Evolutionary conservation across 495 filamentous ascomycete genomes (phyloP).

Genomic region (Cercophora sp.): DNA sequence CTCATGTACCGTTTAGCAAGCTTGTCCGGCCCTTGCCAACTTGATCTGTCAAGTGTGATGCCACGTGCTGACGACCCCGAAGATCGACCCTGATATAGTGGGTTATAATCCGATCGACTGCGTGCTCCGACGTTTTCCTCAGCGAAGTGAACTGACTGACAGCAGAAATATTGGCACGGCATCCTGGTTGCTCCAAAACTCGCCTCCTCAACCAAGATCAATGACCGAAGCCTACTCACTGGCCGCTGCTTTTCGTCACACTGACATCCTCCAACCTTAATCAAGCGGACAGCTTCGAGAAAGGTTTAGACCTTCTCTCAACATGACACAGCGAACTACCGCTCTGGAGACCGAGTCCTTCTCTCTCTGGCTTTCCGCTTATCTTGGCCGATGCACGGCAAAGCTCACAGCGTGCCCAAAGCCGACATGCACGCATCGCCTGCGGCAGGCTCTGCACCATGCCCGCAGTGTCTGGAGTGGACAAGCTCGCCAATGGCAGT

Average conservation of each 20-base stretch:
- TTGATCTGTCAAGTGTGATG: background rate
- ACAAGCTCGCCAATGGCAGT: conserved; percentile 14
- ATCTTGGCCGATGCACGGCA: background rate
- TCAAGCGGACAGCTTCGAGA: background rate
- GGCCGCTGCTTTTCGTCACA: conserved; percentile 1
- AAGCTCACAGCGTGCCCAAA: background rate
- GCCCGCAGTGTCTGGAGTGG: conserved; percentile 8
- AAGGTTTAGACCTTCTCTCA: background rate
- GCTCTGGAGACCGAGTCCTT: background rate
- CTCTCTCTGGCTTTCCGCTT: background rate
- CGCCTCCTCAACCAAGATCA: background rate
- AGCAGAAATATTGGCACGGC: too few relatives aligned
- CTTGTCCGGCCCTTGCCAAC: too few relatives aligned
- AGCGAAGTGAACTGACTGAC: too few relatives aligned
- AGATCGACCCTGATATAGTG: conserved; percentile 3
- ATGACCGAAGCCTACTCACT: background rate
- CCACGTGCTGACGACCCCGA: conserved; percentile 1
- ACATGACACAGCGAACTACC: background rate
- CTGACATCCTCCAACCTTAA: conserved; percentile 1
- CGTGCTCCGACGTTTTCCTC: background rate
- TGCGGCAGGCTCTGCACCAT: too few relatives aligned
- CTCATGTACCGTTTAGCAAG: too few relatives aligned
- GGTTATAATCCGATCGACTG: background rate
- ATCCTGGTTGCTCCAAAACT: too few relatives aligned
- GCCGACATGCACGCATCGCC: conserved; percentile 10